A percentile compares a stretch with the other conserved stretches of the same genome.
Evolutionary conservation across 495 filamentous ascomycete genomes (phyloP).

Genomic region (Cenococcum geophilum): DNA sequence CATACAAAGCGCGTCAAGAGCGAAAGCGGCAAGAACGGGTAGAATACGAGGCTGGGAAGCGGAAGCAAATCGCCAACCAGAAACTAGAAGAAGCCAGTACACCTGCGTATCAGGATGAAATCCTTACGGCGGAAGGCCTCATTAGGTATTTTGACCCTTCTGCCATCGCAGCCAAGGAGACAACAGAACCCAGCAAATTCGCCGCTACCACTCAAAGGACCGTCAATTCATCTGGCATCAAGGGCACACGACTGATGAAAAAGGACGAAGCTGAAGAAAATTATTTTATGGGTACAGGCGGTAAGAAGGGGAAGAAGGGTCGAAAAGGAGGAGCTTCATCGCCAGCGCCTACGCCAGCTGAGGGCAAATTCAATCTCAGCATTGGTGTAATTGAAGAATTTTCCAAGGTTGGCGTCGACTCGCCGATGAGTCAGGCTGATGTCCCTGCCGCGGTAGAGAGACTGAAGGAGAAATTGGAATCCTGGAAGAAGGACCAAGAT

Average conservation of each 20-base stretch:
- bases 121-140: conserved; percentile 75
- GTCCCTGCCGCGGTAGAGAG: conserved; percentile 75
- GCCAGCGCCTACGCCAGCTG: conserved; percentile 32
- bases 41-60: conserved; percentile 61
- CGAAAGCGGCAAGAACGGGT: conserved; percentile 74
- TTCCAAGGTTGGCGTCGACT: conserved; percentile 70
- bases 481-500: conserved; percentile 89
- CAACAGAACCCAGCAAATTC: conserved; percentile 58
- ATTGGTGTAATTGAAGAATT: conserved; percentile 89
- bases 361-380: conserved; percentile 75
- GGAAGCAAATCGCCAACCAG: conserved; percentile 74
- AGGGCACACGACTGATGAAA: conserved; percentile 68
- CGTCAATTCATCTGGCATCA: conserved; percentile 68
- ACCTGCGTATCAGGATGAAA: conserved; percentile 85
- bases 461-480: conserved; percentile 81
- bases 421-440: conserved; percentile 77
- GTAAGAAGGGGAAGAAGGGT: conserved; percentile 93
- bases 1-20: conserved; percentile 65
- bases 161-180: conserved; percentile 57
- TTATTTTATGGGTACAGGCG: conserved; percentile 71
- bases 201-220: conserved; percentile 72
- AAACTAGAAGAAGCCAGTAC: conserved; percentile 86
- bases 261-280: conserved; percentile 84
- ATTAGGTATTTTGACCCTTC: conserved; percentile 87
- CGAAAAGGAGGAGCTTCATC: conserved; percentile 56